A percentile compares a stretch with the other conserved stretches of the same genome.
Conservation (phyloP, 176 grass and related monocot genomes). For the Olyra latifolia region DNA sequence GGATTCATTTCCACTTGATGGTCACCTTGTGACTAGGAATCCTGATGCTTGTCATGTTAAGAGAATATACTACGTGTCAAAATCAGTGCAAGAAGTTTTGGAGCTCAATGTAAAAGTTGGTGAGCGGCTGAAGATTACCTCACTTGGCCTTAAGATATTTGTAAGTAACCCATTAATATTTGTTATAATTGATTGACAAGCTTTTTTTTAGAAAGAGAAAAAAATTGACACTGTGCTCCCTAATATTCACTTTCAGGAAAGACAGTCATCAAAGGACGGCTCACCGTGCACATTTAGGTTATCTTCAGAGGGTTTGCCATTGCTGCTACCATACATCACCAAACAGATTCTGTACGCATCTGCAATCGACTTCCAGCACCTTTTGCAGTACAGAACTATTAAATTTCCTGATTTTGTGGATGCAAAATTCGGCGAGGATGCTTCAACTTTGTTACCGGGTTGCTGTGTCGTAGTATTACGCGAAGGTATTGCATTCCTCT, state of each 20-base stretch:
- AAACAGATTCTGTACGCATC: slow-evolving; percentile 78
- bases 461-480: slow-evolving; percentile 70
- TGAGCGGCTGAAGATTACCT: slow-evolving; percentile 82
- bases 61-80: slow-evolving; percentile 95
- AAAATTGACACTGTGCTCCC: not conserved
- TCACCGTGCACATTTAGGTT: slow-evolving; percentile 80
- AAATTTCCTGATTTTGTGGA: slow-evolving; percentile 91
- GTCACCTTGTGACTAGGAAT: slow-evolving; percentile 86
- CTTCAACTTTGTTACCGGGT: slow-evolving; percentile 62
- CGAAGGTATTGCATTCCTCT: slow-evolving; percentile 53
- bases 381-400: slow-evolving; percentile 78
- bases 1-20: slow-evolving; percentile 75
- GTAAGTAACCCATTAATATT: slow-evolving; percentile 53
- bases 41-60: slow-evolving; percentile 78
- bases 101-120: slow-evolving; percentile 82
- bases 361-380: slow-evolving; percentile 73
- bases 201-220: not conserved
- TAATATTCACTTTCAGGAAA: slow-evolving; percentile 62
- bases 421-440: slow-evolving; percentile 63
- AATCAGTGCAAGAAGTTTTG: slow-evolving; percentile 74
- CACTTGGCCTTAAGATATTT: slow-evolving; percentile 94
- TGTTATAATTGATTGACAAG: not conserved
- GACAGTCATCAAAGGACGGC: slow-evolving; percentile 73
- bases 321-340: slow-evolving; percentile 83
- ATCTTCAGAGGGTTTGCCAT: slow-evolving; percentile 89